Percentiles rank a stretch among this genome's conserved stretches.
phyloP scores from a whole-genome alignment of 179 eudicot genomes.

The Beta lomatogona region DNA sequence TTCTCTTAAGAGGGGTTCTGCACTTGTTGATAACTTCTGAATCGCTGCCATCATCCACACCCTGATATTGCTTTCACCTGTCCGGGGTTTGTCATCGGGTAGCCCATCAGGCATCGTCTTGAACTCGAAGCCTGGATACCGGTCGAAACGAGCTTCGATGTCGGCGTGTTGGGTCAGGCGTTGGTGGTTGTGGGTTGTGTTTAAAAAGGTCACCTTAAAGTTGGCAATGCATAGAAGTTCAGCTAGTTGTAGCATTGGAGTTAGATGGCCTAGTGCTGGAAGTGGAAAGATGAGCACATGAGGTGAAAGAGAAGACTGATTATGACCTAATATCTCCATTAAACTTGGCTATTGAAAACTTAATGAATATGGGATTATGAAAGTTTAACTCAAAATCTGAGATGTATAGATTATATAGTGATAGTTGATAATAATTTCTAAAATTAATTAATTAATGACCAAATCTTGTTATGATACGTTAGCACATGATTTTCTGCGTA shows the following conservation, averaged over 20 bases:
- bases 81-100: neutral
- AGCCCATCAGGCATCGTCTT: constrained; percentile 35
- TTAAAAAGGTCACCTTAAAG: constrained; percentile 56
- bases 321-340: constrained; percentile 3
- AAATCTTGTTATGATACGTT: no score
- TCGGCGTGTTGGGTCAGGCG: constrained; percentile 39
- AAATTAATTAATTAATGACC: no score
- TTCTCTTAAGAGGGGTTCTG: constrained; percentile 37
- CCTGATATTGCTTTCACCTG: neutral
- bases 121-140: constrained; percentile 42
- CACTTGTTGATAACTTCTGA: constrained; percentile 7
- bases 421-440: no score
- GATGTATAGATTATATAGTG: neutral
- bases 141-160: constrained; percentile 35
- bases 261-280: constrained; percentile 57
- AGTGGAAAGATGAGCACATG: constrained; percentile 62
- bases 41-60: neutral
- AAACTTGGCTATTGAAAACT: no score
- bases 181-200: constrained; percentile 46
- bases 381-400: neutral
- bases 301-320: constrained; percentile 22
- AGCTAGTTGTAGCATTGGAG: constrained; percentile 61
- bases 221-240: constrained; percentile 54
- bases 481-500: no score
- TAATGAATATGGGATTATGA: neutral